A percentile compares a stretch with the other conserved stretches of the same genome.
These are phyloP conservation scores for Colletotrichum tanaceti DNA, from an alignment of 2,329 filamentous ascomycete species.

Conservation along the genomic window DNA sequence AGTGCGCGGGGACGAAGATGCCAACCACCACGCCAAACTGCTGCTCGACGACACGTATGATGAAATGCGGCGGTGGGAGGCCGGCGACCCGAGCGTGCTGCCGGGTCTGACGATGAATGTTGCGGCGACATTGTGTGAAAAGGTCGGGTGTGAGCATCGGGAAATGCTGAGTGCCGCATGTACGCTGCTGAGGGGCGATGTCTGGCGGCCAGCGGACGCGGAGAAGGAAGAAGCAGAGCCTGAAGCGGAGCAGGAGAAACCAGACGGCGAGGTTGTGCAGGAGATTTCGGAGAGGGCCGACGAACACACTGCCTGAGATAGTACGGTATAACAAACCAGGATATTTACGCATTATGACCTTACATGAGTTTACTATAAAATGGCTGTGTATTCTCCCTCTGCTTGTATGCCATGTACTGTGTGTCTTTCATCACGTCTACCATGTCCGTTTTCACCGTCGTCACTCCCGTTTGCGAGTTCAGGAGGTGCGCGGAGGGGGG, in stretches of 20 bases:
- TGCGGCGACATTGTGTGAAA: constrained; percentile 15
- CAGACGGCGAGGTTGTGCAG: constrained; percentile 3
- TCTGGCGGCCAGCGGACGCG: constrained; percentile 21
- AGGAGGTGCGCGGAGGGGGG: not conserved
- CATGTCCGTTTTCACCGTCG: not conserved
- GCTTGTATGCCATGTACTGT: not conserved
- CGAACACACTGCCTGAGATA: not conserved
- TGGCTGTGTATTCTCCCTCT: not conserved
- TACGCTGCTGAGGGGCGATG: constrained; percentile 25
- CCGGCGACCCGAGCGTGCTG: constrained; percentile 32
- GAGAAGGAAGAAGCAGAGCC: not conserved
- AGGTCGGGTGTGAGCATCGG: constrained; percentile 26
- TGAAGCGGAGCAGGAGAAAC: constrained; percentile 18
- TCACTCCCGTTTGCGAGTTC: not conserved
- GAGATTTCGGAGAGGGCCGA: not conserved
- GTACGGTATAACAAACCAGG: not conserved
- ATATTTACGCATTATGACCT: constrained; percentile 28
- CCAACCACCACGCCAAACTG: constrained; percentile 28
- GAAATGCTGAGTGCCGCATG: constrained; percentile 30
- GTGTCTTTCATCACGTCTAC: not conserved
- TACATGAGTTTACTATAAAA: not conserved
- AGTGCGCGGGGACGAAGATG: constrained; percentile 20
- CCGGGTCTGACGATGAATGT: constrained; percentile 40
- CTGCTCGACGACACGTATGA: constrained; percentile 35
- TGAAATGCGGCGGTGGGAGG: constrained; percentile 39